Base-by-base conservation (phyloP, 495 filamentous ascomycete species). In the Patellaria atrata region DNA sequence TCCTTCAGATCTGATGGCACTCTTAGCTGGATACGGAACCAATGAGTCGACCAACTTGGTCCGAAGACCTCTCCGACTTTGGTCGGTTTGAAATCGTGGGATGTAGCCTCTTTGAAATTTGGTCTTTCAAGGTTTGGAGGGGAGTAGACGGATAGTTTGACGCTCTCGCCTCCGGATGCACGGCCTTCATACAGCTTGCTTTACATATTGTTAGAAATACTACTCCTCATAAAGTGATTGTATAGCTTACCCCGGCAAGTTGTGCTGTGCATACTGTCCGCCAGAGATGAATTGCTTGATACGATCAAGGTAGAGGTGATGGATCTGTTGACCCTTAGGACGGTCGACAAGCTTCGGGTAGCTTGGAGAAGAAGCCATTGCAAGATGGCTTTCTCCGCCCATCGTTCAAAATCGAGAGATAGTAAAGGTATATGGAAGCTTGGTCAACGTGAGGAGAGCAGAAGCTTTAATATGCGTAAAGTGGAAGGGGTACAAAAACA, bases 1-100 rank as follows among this genome's bases (percentile, higher is more conserved):
- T 82, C 54, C 17, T 52, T 61, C 43, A 94, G 65, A 1, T 82
- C 61, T 43, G 65, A 42, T 12, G 89, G 89, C 14, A 97, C 68
- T 1, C 65, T 81, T 36, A 97, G 60, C 26, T 72, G 60, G 34
- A 93, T 70, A 27, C 74, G 77, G 67, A 96, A 89, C 89, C 89
- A 97, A 57, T 94, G 87, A n/a, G 89, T 97, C 0, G 83, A 83
- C 89, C 89, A 97, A 28, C 84, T 86, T 8, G 89, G 89, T 3
- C 89, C 89, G 47, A 94, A 94, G 10, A 63, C 70, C 37, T 75
- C 66, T 20, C 87, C 85, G 34, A 84, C 74, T 11, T 64, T 61
- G 1, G 87, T 79, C n/a, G 70, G 60, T 19, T 65, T 65, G 59
- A 91, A 97, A 24, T 80, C 64, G 38, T 86, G 73, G 14, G 72